phyloP scores from a whole-genome alignment of 768 basidiomycete species.

The Roridomyces roridus region DNA sequence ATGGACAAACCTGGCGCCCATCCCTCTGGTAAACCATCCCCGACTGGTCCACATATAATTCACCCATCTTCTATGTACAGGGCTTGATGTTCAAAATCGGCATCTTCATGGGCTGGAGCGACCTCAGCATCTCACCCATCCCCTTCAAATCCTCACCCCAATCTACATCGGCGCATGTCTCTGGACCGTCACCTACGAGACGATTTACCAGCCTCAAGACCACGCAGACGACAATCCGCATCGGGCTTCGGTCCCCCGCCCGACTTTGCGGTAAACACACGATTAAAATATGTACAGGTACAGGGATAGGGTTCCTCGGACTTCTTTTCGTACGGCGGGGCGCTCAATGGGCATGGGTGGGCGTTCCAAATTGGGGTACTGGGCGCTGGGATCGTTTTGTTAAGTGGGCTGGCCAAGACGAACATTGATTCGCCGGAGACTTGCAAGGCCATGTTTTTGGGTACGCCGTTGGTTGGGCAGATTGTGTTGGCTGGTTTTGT shows the following conservation, averaged over 20 bases:
- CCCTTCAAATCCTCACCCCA: slow-evolving; percentile 29
- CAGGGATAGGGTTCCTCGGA: slow-evolving; percentile 51
- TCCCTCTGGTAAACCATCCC: slow-evolving; percentile 28
- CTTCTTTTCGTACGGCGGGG: slow-evolving; percentile 50
- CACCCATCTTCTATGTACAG: slow-evolving; percentile 18
- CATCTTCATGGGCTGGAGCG: slow-evolving; percentile 37
- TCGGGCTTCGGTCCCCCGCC: slow-evolving; percentile 67
- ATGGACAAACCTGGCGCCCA: slow-evolving; percentile 35
- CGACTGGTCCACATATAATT: neutral
- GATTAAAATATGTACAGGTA: slow-evolving; percentile 49
- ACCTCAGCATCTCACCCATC: slow-evolving; percentile 29
- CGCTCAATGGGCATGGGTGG: slow-evolving; percentile 46
- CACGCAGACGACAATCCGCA: slow-evolving; percentile 59
- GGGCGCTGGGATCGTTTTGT: slow-evolving; percentile 22
- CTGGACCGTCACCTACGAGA: slow-evolving; percentile 39
- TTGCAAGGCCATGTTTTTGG: slow-evolving; percentile 31
- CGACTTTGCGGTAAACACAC: slow-evolving; percentile 55
- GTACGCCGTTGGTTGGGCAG: slow-evolving; percentile 33
- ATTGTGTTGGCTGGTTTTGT: slow-evolving; percentile 32
- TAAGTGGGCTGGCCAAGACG: slow-evolving; percentile 25
- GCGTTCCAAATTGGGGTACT: slow-evolving; percentile 35
- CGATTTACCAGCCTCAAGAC: slow-evolving; percentile 50
- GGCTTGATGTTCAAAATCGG: slow-evolving; percentile 37
- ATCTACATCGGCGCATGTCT: slow-evolving; percentile 32
- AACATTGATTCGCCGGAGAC: slow-evolving; percentile 32